These are phyloP conservation scores for Rhynchosporium secalis DNA, from an alignment of 2,329 filamentous ascomycete genomes.

Conservation along the genomic window DNA sequence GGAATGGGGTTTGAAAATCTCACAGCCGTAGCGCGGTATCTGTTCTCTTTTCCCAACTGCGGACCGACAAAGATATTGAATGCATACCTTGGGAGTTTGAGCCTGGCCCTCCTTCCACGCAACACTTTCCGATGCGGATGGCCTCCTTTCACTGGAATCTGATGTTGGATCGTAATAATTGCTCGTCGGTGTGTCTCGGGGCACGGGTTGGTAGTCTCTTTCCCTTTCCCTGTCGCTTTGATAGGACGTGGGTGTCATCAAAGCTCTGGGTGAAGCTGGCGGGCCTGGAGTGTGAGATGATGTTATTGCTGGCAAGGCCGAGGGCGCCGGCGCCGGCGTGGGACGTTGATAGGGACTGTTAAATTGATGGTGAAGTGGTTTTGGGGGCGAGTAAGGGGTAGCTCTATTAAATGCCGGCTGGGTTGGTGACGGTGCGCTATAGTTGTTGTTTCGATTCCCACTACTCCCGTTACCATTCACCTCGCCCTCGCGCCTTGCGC, in stretches of 20 bases:
- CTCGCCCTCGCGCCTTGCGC: slow-evolving; percentile 35
- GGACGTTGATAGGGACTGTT: slow-evolving; percentile 37
- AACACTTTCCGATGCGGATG: slow-evolving; percentile 38
- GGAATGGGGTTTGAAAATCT: slow-evolving; percentile 5
- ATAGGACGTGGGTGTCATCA: slow-evolving; percentile 34
- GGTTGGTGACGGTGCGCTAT: slow-evolving; percentile 32
- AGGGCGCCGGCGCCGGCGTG: slow-evolving; percentile 32
- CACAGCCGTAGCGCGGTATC: slow-evolving; percentile 12
- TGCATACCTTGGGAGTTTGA: slow-evolving; percentile 38
- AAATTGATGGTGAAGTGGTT: slow-evolving; percentile 37
- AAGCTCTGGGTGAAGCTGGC: slow-evolving; percentile 34
- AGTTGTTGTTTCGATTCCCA: slow-evolving; percentile 30
- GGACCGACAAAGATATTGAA: not conserved
- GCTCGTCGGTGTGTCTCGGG: slow-evolving; percentile 44
- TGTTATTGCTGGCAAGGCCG: slow-evolving; percentile 8
- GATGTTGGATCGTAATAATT: slow-evolving; percentile 49
- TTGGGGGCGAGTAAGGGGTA: slow-evolving; percentile 35
- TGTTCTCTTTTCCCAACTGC: slow-evolving; percentile 5
- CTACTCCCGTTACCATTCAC: slow-evolving; percentile 11
- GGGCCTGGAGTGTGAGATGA: slow-evolving; percentile 34
- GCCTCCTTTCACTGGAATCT: slow-evolving; percentile 44
- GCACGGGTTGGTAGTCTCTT: slow-evolving; percentile 35
- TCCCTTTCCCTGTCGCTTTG: slow-evolving; percentile 31
- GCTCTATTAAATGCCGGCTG: slow-evolving; percentile 32
- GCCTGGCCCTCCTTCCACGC: slow-evolving; percentile 34